Percentiles rank a stretch among this genome's conserved stretches.
Evolutionary conservation across 148 eudicot genomes (phyloP).

Genomic region (Silene uniflora): DNA sequence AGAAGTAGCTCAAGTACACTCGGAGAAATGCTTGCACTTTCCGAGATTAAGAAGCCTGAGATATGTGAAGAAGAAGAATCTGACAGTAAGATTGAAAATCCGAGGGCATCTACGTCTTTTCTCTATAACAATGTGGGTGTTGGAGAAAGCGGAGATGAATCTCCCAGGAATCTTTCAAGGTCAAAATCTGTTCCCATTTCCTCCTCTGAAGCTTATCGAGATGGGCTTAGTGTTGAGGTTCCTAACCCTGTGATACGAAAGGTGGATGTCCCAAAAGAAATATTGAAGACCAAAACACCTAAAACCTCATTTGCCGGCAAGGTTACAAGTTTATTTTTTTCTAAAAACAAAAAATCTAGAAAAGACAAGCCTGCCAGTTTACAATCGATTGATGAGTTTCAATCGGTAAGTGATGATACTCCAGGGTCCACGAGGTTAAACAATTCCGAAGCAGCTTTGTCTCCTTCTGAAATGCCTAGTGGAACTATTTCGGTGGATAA

Average conservation of each 20-base stretch:
- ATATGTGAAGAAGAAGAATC: constrained; percentile 38
- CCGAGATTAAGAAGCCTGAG: constrained; percentile 56
- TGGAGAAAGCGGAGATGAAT: constrained; percentile 33
- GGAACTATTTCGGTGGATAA: constrained; percentile 29
- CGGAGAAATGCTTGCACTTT: constrained; percentile 98
- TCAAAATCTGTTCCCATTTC: constrained; percentile 85
- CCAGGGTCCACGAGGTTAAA: constrained; percentile 22
- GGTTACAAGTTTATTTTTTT: constrained; percentile 82
- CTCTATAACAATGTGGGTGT: constrained; percentile 32
- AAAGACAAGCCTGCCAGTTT: constrained; percentile 43
- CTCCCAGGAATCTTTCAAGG: constrained; percentile 62
- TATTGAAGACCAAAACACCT: constrained; percentile 36
- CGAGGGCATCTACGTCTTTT: constrained; percentile 52
- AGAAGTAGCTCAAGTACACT: constrained; percentile 76
- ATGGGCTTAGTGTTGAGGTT: constrained; percentile 32
- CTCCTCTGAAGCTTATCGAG: constrained; percentile 45
- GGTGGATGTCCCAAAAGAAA: constrained; percentile 39
- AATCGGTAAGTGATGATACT: constrained; percentile 25
- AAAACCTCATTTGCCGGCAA: constrained; percentile 69
- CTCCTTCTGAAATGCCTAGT: constrained; percentile 30
- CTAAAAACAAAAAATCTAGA: constrained; percentile 53
- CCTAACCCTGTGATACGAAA: constrained; percentile 28
- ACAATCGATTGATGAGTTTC: constrained; percentile 33
- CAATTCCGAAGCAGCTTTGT: constrained; percentile 29
- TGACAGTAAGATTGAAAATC: constrained; percentile 30